A percentile compares a stretch with the other conserved stretches of the same genome.
Evolutionary conservation across 495 filamentous ascomycete genomes (phyloP).

Genomic region (Penicillium flavigenum): DNA sequence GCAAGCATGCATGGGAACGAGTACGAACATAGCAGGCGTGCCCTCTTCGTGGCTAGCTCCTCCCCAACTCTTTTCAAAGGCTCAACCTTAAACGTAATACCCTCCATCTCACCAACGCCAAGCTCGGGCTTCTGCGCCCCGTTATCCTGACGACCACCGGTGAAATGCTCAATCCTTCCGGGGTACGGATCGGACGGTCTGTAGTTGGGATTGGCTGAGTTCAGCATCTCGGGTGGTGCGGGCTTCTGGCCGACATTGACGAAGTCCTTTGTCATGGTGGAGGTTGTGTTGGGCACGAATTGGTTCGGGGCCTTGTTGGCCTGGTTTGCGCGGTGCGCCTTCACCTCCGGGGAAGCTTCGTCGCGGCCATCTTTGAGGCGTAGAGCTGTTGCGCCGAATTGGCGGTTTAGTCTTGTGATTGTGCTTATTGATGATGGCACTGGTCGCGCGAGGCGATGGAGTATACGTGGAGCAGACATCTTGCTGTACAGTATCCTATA

Average conservation of each 20-base stretch:
- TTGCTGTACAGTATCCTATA: constrained; percentile 12
- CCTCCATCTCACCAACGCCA: constrained; percentile 86
- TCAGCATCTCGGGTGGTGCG: constrained; percentile 61
- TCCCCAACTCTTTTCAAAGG: constrained; percentile 79
- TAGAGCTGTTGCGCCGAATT: constrained; percentile 39
- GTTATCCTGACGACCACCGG: constrained; percentile 56
- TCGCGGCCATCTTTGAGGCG: constrained; percentile 35
- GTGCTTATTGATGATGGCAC: constrained; percentile 25
- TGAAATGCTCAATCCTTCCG: constrained; percentile 61
- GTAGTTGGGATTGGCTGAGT: constrained; percentile 56
- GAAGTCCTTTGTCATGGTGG: constrained; percentile 62
- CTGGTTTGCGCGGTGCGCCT: constrained; percentile 54
- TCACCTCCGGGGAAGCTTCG: constrained; percentile 34
- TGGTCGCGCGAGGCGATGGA: constrained; percentile 34
- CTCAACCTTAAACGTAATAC: constrained; percentile 85
- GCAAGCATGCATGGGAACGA: not conserved
- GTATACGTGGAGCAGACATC: constrained; percentile 43
- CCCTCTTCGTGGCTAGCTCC: constrained; percentile 77
- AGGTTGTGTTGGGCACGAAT: constrained; percentile 61
- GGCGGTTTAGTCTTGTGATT: constrained; percentile 27
- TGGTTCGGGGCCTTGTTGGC: constrained; percentile 58
- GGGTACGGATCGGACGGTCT: constrained; percentile 58
- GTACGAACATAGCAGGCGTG: constrained; percentile 82
- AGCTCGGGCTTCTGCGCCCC: constrained; percentile 63
- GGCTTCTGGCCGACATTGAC: constrained; percentile 56